These are phyloP conservation scores for Arthrinium phaeospermum DNA, from an alignment of 2,329 filamentous ascomycete species.

Conservation along the genomic window DNA sequence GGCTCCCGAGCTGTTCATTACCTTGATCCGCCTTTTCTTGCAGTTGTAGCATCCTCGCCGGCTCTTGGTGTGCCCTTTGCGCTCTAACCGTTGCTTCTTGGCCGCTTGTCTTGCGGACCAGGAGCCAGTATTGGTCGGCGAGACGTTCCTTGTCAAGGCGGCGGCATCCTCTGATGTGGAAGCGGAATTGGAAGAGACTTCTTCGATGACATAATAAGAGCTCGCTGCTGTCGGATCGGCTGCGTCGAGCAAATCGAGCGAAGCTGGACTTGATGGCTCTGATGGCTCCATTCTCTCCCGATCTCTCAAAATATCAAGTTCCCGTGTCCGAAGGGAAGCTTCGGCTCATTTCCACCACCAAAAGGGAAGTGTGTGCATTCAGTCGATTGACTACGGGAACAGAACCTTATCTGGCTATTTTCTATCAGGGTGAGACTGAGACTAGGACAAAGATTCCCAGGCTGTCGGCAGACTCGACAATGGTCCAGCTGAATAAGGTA, in stretches of 20 bases:
- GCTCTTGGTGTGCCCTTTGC: slow-evolving; percentile 70
- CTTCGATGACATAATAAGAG: background rate
- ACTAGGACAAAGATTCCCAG: background rate
- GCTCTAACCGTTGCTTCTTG: slow-evolving; percentile 51
- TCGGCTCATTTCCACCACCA: background rate
- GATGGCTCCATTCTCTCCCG: background rate
- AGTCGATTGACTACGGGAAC: background rate
- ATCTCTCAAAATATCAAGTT: background rate
- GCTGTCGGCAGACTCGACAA: background rate
- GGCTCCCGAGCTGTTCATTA: slow-evolving; percentile 31
- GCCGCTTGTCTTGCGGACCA: slow-evolving; percentile 22
- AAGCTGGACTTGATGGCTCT: background rate
- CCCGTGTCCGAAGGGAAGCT: background rate
- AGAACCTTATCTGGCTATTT: background rate
- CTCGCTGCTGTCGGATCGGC: background rate
- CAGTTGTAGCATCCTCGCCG: slow-evolving; percentile 71
- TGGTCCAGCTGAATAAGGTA: background rate
- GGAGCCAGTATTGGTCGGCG: background rate
- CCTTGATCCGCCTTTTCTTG: slow-evolving; percentile 70
- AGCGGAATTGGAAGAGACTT: background rate
- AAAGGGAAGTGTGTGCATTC: background rate
- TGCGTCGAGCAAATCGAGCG: background rate
- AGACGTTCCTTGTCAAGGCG: background rate
- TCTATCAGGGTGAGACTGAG: too few relatives aligned
- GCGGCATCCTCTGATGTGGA: background rate